Evolutionary conservation across 257 asterid genomes (phyloP).

Genomic region (Solanum tacnaense): DNA sequence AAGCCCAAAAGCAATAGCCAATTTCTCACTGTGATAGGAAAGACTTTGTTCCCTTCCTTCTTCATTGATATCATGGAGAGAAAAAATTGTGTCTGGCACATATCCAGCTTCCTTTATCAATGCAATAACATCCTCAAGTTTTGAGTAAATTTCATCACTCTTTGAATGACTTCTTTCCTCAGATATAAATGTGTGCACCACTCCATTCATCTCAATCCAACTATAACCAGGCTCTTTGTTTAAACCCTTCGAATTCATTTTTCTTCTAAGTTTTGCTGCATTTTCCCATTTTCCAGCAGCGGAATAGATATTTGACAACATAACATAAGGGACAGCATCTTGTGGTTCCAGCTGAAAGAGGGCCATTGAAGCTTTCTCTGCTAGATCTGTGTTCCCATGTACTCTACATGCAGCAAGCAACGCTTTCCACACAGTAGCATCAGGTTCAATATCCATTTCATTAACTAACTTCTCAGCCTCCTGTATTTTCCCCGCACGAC

Average conservation of each 20-base stretch:
- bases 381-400: slow-evolving; percentile 51
- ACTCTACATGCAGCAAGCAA: slow-evolving; percentile 63
- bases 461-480: slow-evolving; percentile 52
- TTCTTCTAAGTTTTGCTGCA: slow-evolving; percentile 44
- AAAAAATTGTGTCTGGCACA: slow-evolving; percentile 44
- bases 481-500: slow-evolving; percentile 55
- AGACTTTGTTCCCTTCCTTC: slow-evolving; percentile 46
- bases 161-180: slow-evolving; percentile 51
- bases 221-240: slow-evolving; percentile 64
- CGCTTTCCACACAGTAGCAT: slow-evolving; percentile 71
- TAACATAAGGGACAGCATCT: slow-evolving; percentile 60
- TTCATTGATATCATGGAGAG: slow-evolving; percentile 66
- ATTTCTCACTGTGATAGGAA: slow-evolving; percentile 69
- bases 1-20: slow-evolving; percentile 66
- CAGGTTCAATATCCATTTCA: slow-evolving; percentile 45
- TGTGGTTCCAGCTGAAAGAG: slow-evolving; percentile 54
- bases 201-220: slow-evolving; percentile 57
- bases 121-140: slow-evolving; percentile 34
- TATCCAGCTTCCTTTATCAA: slow-evolving; percentile 55
- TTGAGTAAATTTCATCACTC: slow-evolving; percentile 30
- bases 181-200: slow-evolving; percentile 35
- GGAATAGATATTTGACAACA: slow-evolving; percentile 66
- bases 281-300: slow-evolving; percentile 58
- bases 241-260: slow-evolving; percentile 49
- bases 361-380: slow-evolving; percentile 48